Base-by-base conservation (phyloP, 768 basidiomycete genomes). In the Tulasnella sp. region DNA sequence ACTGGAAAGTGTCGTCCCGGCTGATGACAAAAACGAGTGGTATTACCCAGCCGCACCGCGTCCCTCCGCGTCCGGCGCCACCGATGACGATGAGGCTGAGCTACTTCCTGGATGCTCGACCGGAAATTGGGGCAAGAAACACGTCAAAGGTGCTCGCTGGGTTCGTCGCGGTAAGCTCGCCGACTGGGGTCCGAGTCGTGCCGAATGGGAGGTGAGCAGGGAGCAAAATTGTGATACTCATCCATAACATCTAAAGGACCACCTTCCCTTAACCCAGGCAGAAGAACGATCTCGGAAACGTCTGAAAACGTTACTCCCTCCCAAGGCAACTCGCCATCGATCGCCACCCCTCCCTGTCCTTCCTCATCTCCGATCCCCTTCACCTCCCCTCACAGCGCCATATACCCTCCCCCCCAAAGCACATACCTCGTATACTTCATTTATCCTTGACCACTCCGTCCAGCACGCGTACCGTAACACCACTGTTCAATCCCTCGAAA, bases 111-210 rank as follows among this genome's bases (percentile, higher is more conserved):
- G 60, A 52, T 76, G 30, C 71, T 77, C 42, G 75, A 75, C 11
- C 74, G 76, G 90, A 34, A 93, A 93, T 65, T 92, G 90, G 88
- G 90, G 90, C 2, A 80, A 82, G 61, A 93, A 93, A 72, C 79
- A 77, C 9, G 71, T 77, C 60, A 82, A 81, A 68, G 83, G 82
- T n/a, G 81, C 86, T 19, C 77, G 88, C 67, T 92, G 88, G 88
- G 77, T 86, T 51, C 80, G 88, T 17, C 80, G 77, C 68, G 87
- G 89, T 48, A 92, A 93, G 71, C 81, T 90, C 61, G 80, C 81
- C 27, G 75, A 83, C 13, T 93, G 90, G 90, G 88, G 87, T 27
- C 88, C 89, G 21, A 78, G 80, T 50, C 80, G 83, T 74, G 88
- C 88, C 34, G 88, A 91, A 61, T 89, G 86, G 84, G 88, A 91